phyloP scores from a whole-genome alignment of 768 basidiomycete genomes.

The Lactifluus volemus region DNA sequence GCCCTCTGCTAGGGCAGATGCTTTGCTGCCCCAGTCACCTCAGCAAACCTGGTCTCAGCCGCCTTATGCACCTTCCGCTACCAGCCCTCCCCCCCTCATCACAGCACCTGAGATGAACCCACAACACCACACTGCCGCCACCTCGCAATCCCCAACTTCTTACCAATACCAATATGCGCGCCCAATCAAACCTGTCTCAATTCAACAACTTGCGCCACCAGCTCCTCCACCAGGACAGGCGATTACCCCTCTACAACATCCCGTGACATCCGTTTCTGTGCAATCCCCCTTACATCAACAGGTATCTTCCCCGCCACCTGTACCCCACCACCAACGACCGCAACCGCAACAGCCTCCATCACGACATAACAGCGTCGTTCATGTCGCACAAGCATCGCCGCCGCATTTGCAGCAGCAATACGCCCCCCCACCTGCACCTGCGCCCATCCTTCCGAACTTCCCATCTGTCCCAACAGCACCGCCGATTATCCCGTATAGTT shows the following conservation, averaged over 20 bases:
- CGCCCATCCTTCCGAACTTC: conserved; percentile 15
- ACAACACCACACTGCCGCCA: conserved; percentile 23
- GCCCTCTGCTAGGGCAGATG: background rate
- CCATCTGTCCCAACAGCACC: conserved; percentile 18
- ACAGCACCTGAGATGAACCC: conserved; percentile 2
- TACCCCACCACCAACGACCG: conserved; percentile 6
- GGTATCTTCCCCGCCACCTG: conserved; percentile 7
- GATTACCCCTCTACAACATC: background rate
- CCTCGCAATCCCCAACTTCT: background rate
- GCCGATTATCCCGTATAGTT: conserved; percentile 9
- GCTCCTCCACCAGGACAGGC: conserved; percentile 16
- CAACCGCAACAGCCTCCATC: conserved; percentile 4
- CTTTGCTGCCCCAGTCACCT: background rate
- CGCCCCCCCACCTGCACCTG: conserved; percentile 1
- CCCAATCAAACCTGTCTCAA: conserved; percentile 25
- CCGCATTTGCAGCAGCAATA: conserved; percentile 15
- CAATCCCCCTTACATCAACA: conserved; percentile 20
- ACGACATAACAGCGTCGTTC: conserved; percentile 18
- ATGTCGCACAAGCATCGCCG: conserved; percentile 6
- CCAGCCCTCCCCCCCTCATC: background rate
- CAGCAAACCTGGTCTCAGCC: conserved; percentile 13
- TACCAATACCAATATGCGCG: conserved; percentile 23
- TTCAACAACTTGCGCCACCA: conserved; percentile 17
- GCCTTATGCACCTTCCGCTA: background rate
- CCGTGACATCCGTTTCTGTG: background rate